phyloP scores from a whole-genome alignment of 2,329 filamentous ascomycete genomes.

The Trichoderma oligosporum region DNA sequence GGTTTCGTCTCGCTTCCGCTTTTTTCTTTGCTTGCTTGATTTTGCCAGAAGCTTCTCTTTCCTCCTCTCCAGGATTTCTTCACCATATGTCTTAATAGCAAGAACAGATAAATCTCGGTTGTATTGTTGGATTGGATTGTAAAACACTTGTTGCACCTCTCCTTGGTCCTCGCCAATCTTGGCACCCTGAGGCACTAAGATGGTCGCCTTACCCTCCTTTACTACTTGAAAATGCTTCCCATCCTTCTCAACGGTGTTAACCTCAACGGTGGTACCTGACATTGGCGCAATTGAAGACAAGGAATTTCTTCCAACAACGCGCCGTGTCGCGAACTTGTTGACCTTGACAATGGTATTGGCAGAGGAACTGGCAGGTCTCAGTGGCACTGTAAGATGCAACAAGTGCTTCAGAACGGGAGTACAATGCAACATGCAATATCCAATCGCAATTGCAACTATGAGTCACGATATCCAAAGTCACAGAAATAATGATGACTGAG shows the following conservation, averaged over 20 bases:
- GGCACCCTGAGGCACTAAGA: conserved; percentile 49
- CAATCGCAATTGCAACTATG: neutral
- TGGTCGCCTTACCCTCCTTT: conserved; percentile 55
- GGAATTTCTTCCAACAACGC: neutral
- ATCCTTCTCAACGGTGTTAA: conserved; percentile 33
- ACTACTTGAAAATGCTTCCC: conserved; percentile 51
- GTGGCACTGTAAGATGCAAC: conserved; percentile 21
- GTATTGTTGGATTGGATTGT: conserved; percentile 98
- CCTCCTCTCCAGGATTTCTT: conserved; percentile 54
- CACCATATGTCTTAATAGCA: conserved; percentile 83
- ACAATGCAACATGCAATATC: conserved; percentile 23
- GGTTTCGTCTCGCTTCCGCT: conserved; percentile 45
- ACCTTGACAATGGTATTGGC: conserved; percentile 7
- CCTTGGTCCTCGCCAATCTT: conserved; percentile 50
- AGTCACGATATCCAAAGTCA: too few relatives aligned
- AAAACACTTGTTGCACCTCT: conserved; percentile 79
- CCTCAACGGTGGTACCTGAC: conserved; percentile 20
- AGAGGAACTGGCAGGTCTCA: neutral
- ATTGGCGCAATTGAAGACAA: conserved; percentile 19
- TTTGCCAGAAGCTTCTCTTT: conserved; percentile 41
- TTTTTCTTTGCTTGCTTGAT: conserved; percentile 40
- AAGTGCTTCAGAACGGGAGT: conserved; percentile 20
- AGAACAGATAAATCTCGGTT: conserved; percentile 93
- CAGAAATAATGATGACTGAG: neutral
- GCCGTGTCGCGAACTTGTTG: conserved; percentile 3